phyloP scores from a whole-genome alignment of 108 stramenopile species.

The Asterionellopsis glacialis region DNA sequence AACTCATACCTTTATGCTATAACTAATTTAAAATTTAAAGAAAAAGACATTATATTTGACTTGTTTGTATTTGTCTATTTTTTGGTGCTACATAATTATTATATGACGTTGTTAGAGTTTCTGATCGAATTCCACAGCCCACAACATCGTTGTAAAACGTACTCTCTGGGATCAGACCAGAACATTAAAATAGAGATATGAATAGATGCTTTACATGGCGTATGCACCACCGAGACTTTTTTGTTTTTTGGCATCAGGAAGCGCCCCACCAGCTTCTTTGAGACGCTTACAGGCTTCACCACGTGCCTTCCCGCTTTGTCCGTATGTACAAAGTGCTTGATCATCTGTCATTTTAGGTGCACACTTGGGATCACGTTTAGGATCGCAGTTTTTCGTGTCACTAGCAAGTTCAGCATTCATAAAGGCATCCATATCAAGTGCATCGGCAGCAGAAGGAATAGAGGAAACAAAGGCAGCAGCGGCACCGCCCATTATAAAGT shows the following conservation, averaged over 20 bases:
- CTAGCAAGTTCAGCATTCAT: slow-evolving; percentile 28
- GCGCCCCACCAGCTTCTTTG: slow-evolving; percentile 37
- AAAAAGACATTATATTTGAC: too few species aligned
- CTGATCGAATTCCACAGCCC: too few species aligned
- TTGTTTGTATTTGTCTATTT: too few species aligned
- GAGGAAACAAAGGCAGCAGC: background rate
- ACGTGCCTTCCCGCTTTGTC: slow-evolving; percentile 43
- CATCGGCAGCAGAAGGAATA: slow-evolving; percentile 14
- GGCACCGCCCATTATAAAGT: background rate
- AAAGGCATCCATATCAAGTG: slow-evolving; percentile 63
- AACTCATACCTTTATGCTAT: too few species aligned
- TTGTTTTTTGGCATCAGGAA: slow-evolving; percentile 27
- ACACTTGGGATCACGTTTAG: slow-evolving; percentile 67
- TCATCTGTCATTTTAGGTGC: slow-evolving; percentile 45
- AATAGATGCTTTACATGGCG: slow-evolving; percentile 59
- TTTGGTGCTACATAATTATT: too few species aligned
- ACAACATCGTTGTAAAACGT: too few species aligned
- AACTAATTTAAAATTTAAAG: too few species aligned
- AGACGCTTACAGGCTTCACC: slow-evolving; percentile 62
- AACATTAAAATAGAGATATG: too few species aligned
- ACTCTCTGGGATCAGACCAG: too few species aligned
- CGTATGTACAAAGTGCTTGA: slow-evolving; percentile 69
- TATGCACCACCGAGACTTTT: slow-evolving; percentile 66
- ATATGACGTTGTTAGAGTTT: too few species aligned
- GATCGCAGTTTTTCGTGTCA: slow-evolving; percentile 68